Evolutionary conservation across 2,329 filamentous ascomycete genomes (phyloP), one percentile per base, ranked within the genome.

Genomic region (Sclerotinia glacialis): DNA sequence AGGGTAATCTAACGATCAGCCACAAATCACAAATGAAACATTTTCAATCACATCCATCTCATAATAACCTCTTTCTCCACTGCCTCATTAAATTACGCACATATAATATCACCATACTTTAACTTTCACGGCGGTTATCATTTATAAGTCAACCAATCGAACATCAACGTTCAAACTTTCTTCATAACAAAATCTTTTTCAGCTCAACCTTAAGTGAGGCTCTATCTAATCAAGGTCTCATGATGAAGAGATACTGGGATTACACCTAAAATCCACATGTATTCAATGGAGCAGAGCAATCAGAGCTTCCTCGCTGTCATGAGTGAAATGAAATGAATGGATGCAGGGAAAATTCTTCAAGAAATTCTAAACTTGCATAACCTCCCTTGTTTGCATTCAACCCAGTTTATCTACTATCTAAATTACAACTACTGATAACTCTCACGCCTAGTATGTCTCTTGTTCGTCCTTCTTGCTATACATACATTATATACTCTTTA

Each of bases 11-110:
- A 46, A 28, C 26, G 40, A 59, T 31, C 18, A 44, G 40, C 55
- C 55, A 56, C 23, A 42, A 58, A 53, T 16, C 40, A 59, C 55
- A 46, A 11, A 47, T 59, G 55, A 59, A 59, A 59, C 55, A 59
- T 59, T 34, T 46, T 46, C 55, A 59, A 59, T 59, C 55, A 46
- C 18, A 59, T 47, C 18, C 18, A 59, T 47, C 18, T 46, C 55
- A 21, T 0, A 47, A n/a, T 34, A 9, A 40, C 37, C 37, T 40
- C 12, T 40, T 40, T 14, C 42, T 34, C 42, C 42, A 59, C 42
- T 8, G 26, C 21, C 26, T 31, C n/a, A n/a, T 23, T 34, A 11
- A 37, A 54, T 54, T 31, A 34, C 34, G 18, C 52, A 34, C 28
- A 54, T n/a, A n/a, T n/a, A n/a, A n/a, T n/a, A 34, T 55, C 31